Evolutionary conservation across 1,139 yeast species (phyloP).

Genomic region (Debaryomycetaceae sp.): DNA sequence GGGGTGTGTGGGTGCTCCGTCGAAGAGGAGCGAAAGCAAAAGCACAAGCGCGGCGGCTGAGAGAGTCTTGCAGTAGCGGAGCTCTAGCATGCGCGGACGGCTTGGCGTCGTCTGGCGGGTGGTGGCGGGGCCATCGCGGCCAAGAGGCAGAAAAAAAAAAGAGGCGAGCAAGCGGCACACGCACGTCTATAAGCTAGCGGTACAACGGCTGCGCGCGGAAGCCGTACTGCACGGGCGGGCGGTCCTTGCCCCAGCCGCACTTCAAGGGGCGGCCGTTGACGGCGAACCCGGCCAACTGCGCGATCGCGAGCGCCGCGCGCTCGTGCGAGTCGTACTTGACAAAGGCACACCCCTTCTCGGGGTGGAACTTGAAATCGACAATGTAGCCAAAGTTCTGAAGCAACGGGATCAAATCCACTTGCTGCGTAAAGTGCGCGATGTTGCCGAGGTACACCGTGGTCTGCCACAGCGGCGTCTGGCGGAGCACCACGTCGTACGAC

Average conservation of each 20-base stretch:
- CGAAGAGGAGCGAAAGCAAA: no score
- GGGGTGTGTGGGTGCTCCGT: no score
- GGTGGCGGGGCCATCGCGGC: constrained; percentile 23
- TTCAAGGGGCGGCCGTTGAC: constrained; percentile 76
- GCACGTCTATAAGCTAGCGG: no score
- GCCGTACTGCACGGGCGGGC: constrained; percentile 34
- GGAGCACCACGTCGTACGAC: constrained; percentile 63
- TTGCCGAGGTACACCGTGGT: constrained; percentile 90
- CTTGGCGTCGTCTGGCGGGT: no score
- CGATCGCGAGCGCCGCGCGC: constrained; percentile 83
- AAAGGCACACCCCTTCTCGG: constrained; percentile 82
- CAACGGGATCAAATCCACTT: constrained; percentile 70
- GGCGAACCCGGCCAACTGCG: constrained; percentile 70
- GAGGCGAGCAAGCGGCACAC: no score
- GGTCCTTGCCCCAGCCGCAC: constrained; percentile 85
- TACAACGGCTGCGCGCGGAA: no score
- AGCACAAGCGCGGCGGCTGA: no score
- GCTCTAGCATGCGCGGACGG: no score
- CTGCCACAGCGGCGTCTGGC: constrained; percentile 80
- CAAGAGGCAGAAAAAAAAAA: no score
- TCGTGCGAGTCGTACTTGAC: constrained; percentile 85
- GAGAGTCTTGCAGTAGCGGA: no score
- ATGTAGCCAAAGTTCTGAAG: constrained; percentile 78
- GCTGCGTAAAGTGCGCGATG: constrained; percentile 71
- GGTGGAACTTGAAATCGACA: constrained; percentile 74